Evolutionary conservation across 2,329 filamentous ascomycete species (phyloP).

Genomic region (Paecilomyces variotii): DNA sequence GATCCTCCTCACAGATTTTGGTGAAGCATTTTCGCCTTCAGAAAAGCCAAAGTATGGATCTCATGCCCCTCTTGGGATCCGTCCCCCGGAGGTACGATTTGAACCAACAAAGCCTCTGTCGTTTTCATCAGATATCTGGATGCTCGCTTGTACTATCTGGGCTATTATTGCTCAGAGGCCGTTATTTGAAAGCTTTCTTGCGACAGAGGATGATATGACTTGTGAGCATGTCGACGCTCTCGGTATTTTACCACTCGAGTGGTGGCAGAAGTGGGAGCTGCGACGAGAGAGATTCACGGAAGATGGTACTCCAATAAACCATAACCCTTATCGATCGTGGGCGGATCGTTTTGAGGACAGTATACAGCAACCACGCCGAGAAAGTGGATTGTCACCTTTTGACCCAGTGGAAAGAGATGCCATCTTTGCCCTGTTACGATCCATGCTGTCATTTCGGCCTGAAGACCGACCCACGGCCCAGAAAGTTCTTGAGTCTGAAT

Average conservation of each 20-base stretch:
- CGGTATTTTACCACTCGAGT: constrained; percentile 20
- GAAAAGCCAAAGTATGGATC: constrained; percentile 17
- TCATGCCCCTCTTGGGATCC: constrained; percentile 20
- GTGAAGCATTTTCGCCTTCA: constrained; percentile 24
- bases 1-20: constrained; percentile 29
- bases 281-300: constrained; percentile 15
- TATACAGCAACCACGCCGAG: constrained; percentile 20
- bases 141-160: constrained; percentile 31
- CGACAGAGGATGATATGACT: constrained; percentile 20
- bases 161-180: constrained; percentile 23
- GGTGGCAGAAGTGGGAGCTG: constrained; percentile 20
- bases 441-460: constrained; percentile 20
- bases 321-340: constrained; percentile 11
- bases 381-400: constrained; percentile 12
- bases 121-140: constrained; percentile 32
- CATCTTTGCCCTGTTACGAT: constrained; percentile 16
- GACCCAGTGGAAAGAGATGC: constrained; percentile 16
- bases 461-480: constrained; percentile 16
- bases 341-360: constrained; percentile 18
- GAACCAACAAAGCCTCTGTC: constrained; percentile 19
- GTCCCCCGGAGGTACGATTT: constrained; percentile 31
- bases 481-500: constrained; percentile 19
- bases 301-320: constrained; percentile 13
- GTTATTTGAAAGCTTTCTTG: constrained; percentile 21
- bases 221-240: constrained; percentile 24